Evolutionary conservation across 2,329 filamentous ascomycete species (phyloP).

Genomic region (Arthroderma uncinatum): DNA sequence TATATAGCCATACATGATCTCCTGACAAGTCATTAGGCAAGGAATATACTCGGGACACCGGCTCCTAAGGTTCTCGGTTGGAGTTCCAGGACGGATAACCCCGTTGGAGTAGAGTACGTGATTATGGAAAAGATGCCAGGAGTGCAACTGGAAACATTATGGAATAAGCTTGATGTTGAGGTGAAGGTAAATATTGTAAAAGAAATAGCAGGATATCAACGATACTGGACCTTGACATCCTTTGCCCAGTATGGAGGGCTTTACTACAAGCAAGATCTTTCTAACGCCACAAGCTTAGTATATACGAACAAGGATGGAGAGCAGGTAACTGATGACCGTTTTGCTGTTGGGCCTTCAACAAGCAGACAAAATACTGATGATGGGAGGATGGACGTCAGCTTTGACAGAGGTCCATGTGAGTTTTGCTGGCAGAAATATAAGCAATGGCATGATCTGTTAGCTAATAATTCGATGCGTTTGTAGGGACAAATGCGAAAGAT

Average conservation of each 20-base stretch:
- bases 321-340: constrained; percentile 16
- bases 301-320: constrained; percentile 14
- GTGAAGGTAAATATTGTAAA: constrained; percentile 15
- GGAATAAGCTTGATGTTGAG: constrained; percentile 13
- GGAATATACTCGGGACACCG: not conserved
- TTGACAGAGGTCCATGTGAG: constrained; percentile 20
- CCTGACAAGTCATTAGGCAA: not conserved
- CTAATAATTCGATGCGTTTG: not conserved
- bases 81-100: constrained; percentile 14
- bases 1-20: not conserved
- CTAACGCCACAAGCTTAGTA: constrained; percentile 16
- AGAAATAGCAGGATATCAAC: constrained; percentile 17
- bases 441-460: constrained; percentile 12
- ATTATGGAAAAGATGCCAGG: constrained; percentile 18
- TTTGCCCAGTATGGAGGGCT: constrained; percentile 16
- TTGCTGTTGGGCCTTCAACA: constrained; percentile 18
- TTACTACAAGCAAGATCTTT: constrained; percentile 19
- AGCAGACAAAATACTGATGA: constrained; percentile 19
- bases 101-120: constrained; percentile 18
- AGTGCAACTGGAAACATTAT: constrained; percentile 14
- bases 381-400: constrained; percentile 14
- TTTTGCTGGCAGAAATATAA: constrained; percentile 8
- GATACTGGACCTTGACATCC: constrained; percentile 18
- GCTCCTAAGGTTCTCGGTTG: constrained; percentile 12
- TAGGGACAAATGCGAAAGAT: constrained; percentile 26